phyloP scores from a whole-genome alignment of 2,329 filamentous ascomycete species.

The Epichloe typhina region DNA sequence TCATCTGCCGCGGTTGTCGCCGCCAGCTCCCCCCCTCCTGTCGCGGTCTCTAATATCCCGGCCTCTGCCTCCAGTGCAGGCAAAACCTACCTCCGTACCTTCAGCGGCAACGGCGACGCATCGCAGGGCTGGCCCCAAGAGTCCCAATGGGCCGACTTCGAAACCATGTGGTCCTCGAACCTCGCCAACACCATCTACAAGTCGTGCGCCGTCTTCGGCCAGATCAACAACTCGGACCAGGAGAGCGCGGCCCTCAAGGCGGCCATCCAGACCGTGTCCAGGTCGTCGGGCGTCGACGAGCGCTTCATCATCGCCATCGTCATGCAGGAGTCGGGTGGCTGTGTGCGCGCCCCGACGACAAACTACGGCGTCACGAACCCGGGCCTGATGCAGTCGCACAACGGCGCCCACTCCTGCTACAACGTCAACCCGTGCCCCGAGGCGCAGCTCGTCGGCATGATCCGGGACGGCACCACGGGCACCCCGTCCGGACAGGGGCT shows the following conservation, averaged over 20 bases:
- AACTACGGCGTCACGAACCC: constrained; percentile 28
- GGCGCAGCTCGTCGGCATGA: constrained; percentile 16
- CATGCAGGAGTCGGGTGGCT: constrained; percentile 31
- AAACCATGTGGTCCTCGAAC: constrained; percentile 14
- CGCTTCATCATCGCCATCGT: constrained; percentile 31
- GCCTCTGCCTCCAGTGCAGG: neutral
- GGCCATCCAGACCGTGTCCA: constrained; percentile 20
- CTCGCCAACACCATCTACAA: constrained; percentile 3
- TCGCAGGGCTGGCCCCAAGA: constrained; percentile 17
- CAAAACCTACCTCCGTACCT: neutral
- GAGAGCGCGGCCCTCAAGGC: constrained; percentile 12
- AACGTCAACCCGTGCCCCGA: constrained; percentile 16
- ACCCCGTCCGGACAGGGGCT: constrained; percentile 29
- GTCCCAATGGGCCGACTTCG: constrained; percentile 17
- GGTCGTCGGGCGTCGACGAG: constrained; percentile 18
- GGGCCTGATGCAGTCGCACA: constrained; percentile 27
- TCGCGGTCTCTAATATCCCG: neutral
- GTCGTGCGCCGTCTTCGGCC: constrained; percentile 7
- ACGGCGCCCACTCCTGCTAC: constrained; percentile 24
- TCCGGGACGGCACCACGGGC: constrained; percentile 28
- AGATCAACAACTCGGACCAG: constrained; percentile 8
- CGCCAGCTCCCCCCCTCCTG: neutral
- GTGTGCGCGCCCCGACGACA: constrained; percentile 27
- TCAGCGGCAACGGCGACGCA: neutral
- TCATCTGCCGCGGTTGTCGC: neutral